Conservation (phyloP, 2,329 filamentous ascomycete species). For the Pyrenophora teres region DNA sequence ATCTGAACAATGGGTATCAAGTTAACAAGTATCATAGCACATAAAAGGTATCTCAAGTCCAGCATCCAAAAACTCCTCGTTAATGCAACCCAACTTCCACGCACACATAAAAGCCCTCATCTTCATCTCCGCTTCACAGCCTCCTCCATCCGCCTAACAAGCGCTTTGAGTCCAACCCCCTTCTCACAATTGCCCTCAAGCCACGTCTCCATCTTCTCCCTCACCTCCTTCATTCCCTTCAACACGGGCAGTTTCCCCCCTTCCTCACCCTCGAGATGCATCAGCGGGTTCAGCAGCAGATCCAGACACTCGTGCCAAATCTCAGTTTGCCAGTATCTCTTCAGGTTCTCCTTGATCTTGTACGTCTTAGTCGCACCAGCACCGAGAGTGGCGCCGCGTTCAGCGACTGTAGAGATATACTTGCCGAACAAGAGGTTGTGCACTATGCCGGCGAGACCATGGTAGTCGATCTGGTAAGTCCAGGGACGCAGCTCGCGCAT, state of each 20-base stretch:
- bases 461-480: slow-evolving; percentile 98
- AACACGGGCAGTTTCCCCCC: slow-evolving; percentile 72
- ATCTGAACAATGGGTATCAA: background rate
- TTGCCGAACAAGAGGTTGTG: slow-evolving; percentile 91
- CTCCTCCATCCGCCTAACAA: slow-evolving; percentile 68
- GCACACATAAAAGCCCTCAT: background rate
- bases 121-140: slow-evolving; percentile 60
- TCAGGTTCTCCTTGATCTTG: slow-evolving; percentile 78
- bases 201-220: slow-evolving; percentile 84
- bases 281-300: slow-evolving; percentile 79
- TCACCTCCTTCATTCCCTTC: slow-evolving; percentile 68
- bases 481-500: slow-evolving; percentile 93
- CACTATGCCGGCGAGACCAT: slow-evolving; percentile 85
- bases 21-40: background rate
- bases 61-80: slow-evolving; percentile 18
- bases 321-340: slow-evolving; percentile 95
- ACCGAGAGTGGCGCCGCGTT: slow-evolving; percentile 59
- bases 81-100: slow-evolving; percentile 13
- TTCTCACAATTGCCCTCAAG: slow-evolving; percentile 80
- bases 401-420: slow-evolving; percentile 79
- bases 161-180: slow-evolving; percentile 64
- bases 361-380: slow-evolving; percentile 69
- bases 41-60: background rate
- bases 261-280: slow-evolving; percentile 68
- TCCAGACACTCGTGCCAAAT: slow-evolving; percentile 86